Percentiles rank a stretch among this genome's conserved stretches.
These are phyloP conservation scores for Liriodendron chinense DNA, from an alignment of 164 flowering plant species.

Conservation along the genomic window DNA sequence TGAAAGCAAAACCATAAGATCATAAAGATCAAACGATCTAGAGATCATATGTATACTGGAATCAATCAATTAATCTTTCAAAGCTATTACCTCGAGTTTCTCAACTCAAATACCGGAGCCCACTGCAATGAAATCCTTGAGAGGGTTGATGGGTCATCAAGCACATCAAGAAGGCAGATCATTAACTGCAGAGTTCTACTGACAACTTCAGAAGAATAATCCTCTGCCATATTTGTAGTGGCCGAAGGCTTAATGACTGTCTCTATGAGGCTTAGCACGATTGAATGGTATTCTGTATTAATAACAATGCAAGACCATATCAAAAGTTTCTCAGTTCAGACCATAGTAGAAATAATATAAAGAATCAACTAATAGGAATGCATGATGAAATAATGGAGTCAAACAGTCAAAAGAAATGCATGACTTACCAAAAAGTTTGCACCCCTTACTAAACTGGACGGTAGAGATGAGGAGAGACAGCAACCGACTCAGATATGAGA, in stretches of 20 bases:
- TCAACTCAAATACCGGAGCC: conserved; percentile 61
- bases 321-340: neutral
- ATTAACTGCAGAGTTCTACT: conserved; percentile 54
- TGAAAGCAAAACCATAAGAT: conserved; percentile 26
- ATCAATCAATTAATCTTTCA: neutral
- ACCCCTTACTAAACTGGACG: conserved; percentile 32
- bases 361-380: neutral
- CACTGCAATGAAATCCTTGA: conserved; percentile 43
- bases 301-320: neutral
- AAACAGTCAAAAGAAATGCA: neutral
- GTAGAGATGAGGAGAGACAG: conserved; percentile 54
- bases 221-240: conserved; percentile 17
- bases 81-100: conserved; percentile 49
- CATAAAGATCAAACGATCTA: neutral
- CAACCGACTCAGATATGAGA: conserved; percentile 40
- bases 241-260: conserved; percentile 27
- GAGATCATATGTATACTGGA: neutral
- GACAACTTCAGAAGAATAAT: conserved; percentile 28
- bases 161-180: conserved; percentile 60
- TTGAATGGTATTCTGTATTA: conserved; percentile 40
- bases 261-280: conserved; percentile 40
- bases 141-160: conserved; percentile 29
- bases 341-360: neutral
- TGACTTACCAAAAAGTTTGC: conserved; percentile 51
- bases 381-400: neutral